A percentile compares a stretch with the other conserved stretches of the same genome.
Evolutionary conservation across 169 alveolate species (phyloP).

Genomic region (Plasmodium blacklocki): DNA sequence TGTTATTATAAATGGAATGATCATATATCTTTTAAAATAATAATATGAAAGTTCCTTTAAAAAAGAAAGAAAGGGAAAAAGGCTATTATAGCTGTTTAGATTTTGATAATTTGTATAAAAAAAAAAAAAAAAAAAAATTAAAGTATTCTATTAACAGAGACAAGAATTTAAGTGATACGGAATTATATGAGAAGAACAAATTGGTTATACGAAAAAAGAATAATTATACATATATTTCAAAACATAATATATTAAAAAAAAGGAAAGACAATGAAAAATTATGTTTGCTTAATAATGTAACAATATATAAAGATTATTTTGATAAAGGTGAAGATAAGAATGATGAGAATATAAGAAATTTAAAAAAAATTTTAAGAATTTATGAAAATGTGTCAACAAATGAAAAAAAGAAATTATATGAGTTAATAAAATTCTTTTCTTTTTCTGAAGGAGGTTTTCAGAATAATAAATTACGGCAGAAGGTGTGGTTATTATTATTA

Average conservation of each 20-base stretch:
- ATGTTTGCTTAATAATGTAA: conserved; percentile 32
- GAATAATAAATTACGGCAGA: conserved; percentile 52
- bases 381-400: conserved; percentile 62
- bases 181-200: conserved; percentile 43
- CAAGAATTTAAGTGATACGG: conserved; percentile 57
- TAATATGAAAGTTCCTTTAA: conserved; percentile 60
- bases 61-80: conserved; percentile 43
- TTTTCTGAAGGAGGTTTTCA: conserved; percentile 74
- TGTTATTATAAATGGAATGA: conserved; percentile 1
- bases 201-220: conserved; percentile 28
- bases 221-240: conserved; percentile 37
- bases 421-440: conserved; percentile 64
- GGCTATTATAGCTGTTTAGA: conserved; percentile 72
- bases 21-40: neutral
- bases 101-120: conserved; percentile 64
- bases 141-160: conserved; percentile 52
- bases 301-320: conserved; percentile 64
- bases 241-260: conserved; percentile 16
- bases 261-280: conserved; percentile 22
- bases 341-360: conserved; percentile 36
- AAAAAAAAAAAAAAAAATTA: conserved; percentile 60
- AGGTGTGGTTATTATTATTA: conserved; percentile 53
- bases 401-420: conserved; percentile 55
- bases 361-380: conserved; percentile 65
- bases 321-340: conserved; percentile 27